Percentiles rank a stretch among this genome's conserved stretches.
These are phyloP conservation scores for Glebionis coronaria DNA, from an alignment of 129 eudicot genomes.

Conservation along the genomic window DNA sequence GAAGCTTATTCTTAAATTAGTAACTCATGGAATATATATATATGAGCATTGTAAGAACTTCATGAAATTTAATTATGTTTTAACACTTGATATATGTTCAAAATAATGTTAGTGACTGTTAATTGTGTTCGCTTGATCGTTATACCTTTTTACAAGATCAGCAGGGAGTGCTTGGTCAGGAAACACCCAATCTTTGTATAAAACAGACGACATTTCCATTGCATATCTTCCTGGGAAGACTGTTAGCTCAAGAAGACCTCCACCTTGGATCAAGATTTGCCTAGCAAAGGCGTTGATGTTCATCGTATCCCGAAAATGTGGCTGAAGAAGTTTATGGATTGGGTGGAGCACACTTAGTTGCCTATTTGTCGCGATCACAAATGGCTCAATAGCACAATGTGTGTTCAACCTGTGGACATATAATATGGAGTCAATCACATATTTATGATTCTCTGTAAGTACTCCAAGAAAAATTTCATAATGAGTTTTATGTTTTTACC, in stretches of 20 bases:
- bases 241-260: slow-evolving; percentile 44
- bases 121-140: background rate
- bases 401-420: slow-evolving; percentile 50
- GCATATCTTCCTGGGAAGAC: slow-evolving; percentile 47
- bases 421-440: background rate
- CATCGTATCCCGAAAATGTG: slow-evolving; percentile 60
- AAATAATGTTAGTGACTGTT: background rate
- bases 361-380: slow-evolving; percentile 57
- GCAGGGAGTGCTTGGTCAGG: slow-evolving; percentile 57
- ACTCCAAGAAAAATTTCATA: too few species aligned
- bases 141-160: slow-evolving; percentile 64
- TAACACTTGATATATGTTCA: too few species aligned
- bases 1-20: too few species aligned
- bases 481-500: slow-evolving; percentile 17
- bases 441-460: background rate
- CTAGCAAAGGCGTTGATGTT: slow-evolving; percentile 47
- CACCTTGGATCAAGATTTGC: slow-evolving; percentile 44
- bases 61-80: too few species aligned
- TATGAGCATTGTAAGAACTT: too few species aligned
- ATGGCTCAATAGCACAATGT: slow-evolving; percentile 58
- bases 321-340: slow-evolving; percentile 51
- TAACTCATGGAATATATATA: too few species aligned
- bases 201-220: slow-evolving; percentile 45
- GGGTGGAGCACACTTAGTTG: slow-evolving; percentile 70
- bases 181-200: slow-evolving; percentile 49